phyloP scores from a whole-genome alignment of 2,329 filamentous ascomycete genomes.

The Exophiala sp. region DNA sequence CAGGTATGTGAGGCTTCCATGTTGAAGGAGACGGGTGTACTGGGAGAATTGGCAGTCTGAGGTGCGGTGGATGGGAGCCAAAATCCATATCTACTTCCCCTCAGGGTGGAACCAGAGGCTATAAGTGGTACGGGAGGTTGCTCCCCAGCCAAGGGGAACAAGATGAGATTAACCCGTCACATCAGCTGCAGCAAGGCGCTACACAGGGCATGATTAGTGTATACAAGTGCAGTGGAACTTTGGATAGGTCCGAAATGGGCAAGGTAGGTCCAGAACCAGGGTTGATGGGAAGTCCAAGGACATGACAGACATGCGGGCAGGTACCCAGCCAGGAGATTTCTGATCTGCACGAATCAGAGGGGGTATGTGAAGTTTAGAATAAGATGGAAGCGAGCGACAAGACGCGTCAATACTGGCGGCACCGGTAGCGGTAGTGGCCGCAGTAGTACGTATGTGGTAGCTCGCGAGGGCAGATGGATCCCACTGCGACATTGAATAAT shows the following conservation, averaged over 20 bases:
- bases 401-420: conserved; percentile 17
- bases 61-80: conserved; percentile 2
- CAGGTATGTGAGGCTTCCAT: conserved; percentile 17
- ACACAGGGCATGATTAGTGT: conserved; percentile 10
- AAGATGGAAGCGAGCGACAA: conserved; percentile 20
- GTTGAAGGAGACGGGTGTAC: not conserved
- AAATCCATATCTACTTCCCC: conserved; percentile 18
- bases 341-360: conserved; percentile 8
- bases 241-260: conserved; percentile 2
- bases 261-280: conserved; percentile 8
- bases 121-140: not conserved
- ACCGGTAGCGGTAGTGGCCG: conserved; percentile 6
- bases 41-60: not conserved
- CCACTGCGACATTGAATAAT: too few relatives aligned
- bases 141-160: conserved; percentile 13
- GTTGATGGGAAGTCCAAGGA: conserved; percentile 4
- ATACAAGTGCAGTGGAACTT: conserved; percentile 14
- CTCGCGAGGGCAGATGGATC: too few relatives aligned
- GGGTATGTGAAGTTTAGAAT: conserved; percentile 7
- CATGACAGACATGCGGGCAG: conserved; percentile 9
- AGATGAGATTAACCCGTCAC: conserved; percentile 23
- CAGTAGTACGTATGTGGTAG: conserved; percentile 15
- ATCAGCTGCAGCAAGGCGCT: conserved; percentile 10
- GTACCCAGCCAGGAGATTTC: conserved; percentile 3
- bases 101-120: not conserved